A percentile compares a stretch with the other conserved stretches of the same genome.
Conservation (phyloP, 768 basidiomycete genomes). For the Termitomyces sp. region DNA sequence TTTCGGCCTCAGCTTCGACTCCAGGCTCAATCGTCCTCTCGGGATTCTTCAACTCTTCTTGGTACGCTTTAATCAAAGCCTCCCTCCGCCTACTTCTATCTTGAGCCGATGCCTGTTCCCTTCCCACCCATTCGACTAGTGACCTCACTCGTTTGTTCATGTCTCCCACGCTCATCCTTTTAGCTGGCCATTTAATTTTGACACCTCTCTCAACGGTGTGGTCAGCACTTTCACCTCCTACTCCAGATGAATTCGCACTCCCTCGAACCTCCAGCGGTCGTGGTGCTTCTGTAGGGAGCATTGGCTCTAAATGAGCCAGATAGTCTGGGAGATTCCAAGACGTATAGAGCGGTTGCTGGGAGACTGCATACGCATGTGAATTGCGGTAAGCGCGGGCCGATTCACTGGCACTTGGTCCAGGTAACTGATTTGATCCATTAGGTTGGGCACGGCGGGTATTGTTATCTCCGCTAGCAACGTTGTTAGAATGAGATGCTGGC, state of each 20-base stretch:
- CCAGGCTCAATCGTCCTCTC: neutral
- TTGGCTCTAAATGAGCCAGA: slow-evolving; percentile 77
- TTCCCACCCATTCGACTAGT: slow-evolving; percentile 90
- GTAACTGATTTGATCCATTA: slow-evolving; percentile 30
- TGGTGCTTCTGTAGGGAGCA: slow-evolving; percentile 74
- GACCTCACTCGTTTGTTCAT: slow-evolving; percentile 94
- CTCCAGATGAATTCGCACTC: slow-evolving; percentile 19
- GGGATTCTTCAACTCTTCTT: slow-evolving; percentile 19
- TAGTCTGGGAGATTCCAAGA: slow-evolving; percentile 95
- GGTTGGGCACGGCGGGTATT: slow-evolving; percentile 44
- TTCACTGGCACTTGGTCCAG: slow-evolving; percentile 35
- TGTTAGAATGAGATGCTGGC: slow-evolving; percentile 26
- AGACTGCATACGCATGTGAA: slow-evolving; percentile 74
- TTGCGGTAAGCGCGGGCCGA: slow-evolving; percentile 67
- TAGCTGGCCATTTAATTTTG: slow-evolving; percentile 89
- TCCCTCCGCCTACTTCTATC: slow-evolving; percentile 68
- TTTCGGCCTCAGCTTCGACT: slow-evolving; percentile 10
- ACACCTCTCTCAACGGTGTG: slow-evolving; percentile 69
- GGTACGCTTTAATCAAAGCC: slow-evolving; percentile 55
- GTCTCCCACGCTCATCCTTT: slow-evolving; percentile 93
- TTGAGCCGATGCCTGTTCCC: slow-evolving; percentile 73
- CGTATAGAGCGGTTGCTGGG: slow-evolving; percentile 73
- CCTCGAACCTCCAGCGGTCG: slow-evolving; percentile 68
- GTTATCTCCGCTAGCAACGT: slow-evolving; percentile 32
- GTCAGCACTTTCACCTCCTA: slow-evolving; percentile 48